Percentiles rank a stretch among this genome's conserved stretches.
These are phyloP conservation scores for Alternaria tenuissima DNA, from an alignment of 2,329 filamentous ascomycete species.

Conservation along the genomic window DNA sequence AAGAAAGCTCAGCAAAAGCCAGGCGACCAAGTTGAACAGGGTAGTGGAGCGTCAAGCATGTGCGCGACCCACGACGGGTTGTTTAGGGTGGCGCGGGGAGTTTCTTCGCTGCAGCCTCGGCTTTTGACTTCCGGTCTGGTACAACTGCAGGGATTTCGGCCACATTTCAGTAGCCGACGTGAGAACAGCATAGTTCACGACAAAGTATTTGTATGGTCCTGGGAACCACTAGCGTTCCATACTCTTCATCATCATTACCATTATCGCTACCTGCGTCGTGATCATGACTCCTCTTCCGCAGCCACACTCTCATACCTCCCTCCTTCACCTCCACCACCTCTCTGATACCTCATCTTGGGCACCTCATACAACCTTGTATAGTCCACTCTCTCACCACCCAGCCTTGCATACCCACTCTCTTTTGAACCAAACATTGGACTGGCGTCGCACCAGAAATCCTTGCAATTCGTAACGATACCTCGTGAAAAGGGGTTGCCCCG, in stretches of 20 bases:
- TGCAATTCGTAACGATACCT: constrained; percentile 87
- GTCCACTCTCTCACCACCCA: constrained; percentile 82
- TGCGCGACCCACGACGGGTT: constrained; percentile 20
- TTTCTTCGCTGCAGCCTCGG: constrained; percentile 33
- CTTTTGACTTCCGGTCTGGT: constrained; percentile 13
- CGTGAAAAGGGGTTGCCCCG: constrained; percentile 83
- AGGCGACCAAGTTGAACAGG: constrained; percentile 7
- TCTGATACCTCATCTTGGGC: constrained; percentile 71
- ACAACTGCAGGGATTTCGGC: constrained; percentile 9
- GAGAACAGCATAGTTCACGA: neutral
- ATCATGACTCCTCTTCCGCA: constrained; percentile 39
- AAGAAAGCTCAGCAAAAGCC: constrained; percentile 5
- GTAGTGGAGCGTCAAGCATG: constrained; percentile 19
- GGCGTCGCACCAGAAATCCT: constrained; percentile 95
- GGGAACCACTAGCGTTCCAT: neutral
- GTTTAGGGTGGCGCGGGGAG: constrained; percentile 30
- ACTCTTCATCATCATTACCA: constrained; percentile 11
- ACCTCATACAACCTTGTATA: constrained; percentile 91
- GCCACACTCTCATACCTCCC: constrained; percentile 69
- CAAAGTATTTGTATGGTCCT: neutral
- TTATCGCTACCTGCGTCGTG: constrained; percentile 3
- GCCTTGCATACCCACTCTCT: constrained; percentile 75
- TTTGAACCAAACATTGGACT: constrained; percentile 79
- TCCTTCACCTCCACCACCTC: constrained; percentile 30
- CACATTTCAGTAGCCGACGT: constrained; percentile 14